phyloP scores from a whole-genome alignment of 345 rosid species.

The Crucihimalaya himalaica region DNA sequence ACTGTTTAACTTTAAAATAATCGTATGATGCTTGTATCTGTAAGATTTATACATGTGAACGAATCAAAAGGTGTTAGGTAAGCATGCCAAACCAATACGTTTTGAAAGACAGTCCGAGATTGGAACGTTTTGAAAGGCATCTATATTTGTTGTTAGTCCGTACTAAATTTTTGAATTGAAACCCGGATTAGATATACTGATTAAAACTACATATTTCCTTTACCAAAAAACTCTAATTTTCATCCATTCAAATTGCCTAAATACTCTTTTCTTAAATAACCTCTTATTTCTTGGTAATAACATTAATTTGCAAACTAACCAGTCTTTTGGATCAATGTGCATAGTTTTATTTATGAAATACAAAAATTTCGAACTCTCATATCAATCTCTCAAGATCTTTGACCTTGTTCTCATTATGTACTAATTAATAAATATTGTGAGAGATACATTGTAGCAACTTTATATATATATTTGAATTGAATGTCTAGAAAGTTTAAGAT shows the following conservation, averaged over 20 bases:
- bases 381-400: background rate
- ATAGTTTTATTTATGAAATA: background rate
- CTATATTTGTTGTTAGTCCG: background rate
- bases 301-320: background rate
- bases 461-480: too few relatives aligned
- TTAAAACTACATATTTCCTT: background rate
- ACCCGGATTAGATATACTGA: background rate
- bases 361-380: background rate
- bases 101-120: background rate
- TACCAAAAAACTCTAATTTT: background rate
- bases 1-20: too few relatives aligned
- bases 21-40: too few relatives aligned
- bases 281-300: background rate
- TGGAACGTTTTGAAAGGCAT: background rate
- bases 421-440: background rate
- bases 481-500: too few relatives aligned
- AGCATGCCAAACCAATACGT: background rate
- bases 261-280: background rate
- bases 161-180: background rate
- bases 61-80: slow-evolving; percentile 2
- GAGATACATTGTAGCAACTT: too few relatives aligned
- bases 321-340: background rate
- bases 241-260: background rate
- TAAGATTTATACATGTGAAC: background rate
- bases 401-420: background rate